Conservation (phyloP, 2,329 filamentous ascomycete genomes). For the Calcarisporium arbuscula region DNA sequence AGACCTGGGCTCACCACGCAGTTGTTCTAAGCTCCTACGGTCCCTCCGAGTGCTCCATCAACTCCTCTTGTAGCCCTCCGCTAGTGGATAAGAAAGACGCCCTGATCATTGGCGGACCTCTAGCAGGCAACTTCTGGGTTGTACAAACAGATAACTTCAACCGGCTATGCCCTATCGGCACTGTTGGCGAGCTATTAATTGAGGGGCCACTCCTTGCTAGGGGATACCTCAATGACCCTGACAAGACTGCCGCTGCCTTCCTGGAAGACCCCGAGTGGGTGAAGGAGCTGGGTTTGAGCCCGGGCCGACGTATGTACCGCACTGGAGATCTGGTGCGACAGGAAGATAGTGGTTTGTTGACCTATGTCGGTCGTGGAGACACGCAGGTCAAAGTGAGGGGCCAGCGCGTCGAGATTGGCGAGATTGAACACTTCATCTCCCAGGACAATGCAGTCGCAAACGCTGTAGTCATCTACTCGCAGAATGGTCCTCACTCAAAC, state of each 20-base stretch:
- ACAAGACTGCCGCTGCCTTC: slow-evolving; percentile 21
- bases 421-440: too few species aligned
- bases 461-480: too few species aligned
- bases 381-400: slow-evolving; percentile 57
- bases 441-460: too few species aligned
- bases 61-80: neutral
- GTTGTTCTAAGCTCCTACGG: slow-evolving; percentile 22
- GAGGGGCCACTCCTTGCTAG: slow-evolving; percentile 38
- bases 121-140: slow-evolving; percentile 1
- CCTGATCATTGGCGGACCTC: slow-evolving; percentile 1
- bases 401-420: slow-evolving; percentile 49
- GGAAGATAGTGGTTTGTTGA: slow-evolving; percentile 25
- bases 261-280: slow-evolving; percentile 23
- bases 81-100: neutral
- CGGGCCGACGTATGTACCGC: slow-evolving; percentile 29
- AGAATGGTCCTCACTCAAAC: too few species aligned
- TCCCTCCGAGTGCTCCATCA: slow-evolving; percentile 4
- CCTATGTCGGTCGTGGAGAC: slow-evolving; percentile 52
- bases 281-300: neutral
- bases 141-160: slow-evolving; percentile 8
- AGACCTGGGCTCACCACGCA: slow-evolving; percentile 6
- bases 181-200: slow-evolving; percentile 24
- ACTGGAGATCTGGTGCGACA: slow-evolving; percentile 40
- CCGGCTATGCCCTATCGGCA: slow-evolving; percentile 16
- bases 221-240: slow-evolving; percentile 37